Evolutionary conservation across 2,329 filamentous ascomycete species (phyloP).

Genomic region (Grosmannia serpens): DNA sequence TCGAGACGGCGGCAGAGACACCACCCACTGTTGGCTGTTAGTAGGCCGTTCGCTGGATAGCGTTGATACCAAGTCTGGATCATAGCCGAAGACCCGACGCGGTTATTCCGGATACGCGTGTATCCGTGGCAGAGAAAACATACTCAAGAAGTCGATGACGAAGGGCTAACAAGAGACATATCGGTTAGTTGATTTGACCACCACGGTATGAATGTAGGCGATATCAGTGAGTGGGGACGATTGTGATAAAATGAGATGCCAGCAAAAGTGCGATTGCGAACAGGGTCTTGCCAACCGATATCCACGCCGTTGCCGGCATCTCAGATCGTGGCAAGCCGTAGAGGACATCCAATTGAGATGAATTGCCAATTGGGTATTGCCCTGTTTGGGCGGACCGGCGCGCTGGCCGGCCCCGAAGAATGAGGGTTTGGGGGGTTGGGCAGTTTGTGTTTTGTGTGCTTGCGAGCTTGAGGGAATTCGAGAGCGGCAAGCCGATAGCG

Average conservation of each 20-base stretch:
- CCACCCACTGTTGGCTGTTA: slow-evolving; percentile 69
- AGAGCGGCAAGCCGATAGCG: neutral
- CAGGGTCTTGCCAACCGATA: neutral
- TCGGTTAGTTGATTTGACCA: neutral
- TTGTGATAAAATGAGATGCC: neutral
- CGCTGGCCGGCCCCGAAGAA: neutral
- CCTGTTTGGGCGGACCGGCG: neutral
- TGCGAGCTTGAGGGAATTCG: slow-evolving; percentile 13
- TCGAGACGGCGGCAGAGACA: slow-evolving; percentile 99
- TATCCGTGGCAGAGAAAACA: slow-evolving; percentile 31
- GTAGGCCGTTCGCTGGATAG: neutral
- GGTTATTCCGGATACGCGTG: neutral
- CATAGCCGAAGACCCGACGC: neutral
- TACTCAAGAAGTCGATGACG: slow-evolving; percentile 98
- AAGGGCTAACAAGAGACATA: slow-evolving; percentile 53
- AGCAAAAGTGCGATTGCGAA: neutral
- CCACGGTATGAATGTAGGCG: neutral
- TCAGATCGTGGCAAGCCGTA: neutral
- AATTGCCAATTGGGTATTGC: neutral
- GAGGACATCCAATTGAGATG: neutral
- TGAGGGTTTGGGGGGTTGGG: neutral
- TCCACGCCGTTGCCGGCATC: neutral
- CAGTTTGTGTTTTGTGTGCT: neutral
- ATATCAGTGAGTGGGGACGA: neutral
- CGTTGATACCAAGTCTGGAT: neutral